Conservation (phyloP, 805 yeast genomes). For the Ascoidea rubescens region DNA sequence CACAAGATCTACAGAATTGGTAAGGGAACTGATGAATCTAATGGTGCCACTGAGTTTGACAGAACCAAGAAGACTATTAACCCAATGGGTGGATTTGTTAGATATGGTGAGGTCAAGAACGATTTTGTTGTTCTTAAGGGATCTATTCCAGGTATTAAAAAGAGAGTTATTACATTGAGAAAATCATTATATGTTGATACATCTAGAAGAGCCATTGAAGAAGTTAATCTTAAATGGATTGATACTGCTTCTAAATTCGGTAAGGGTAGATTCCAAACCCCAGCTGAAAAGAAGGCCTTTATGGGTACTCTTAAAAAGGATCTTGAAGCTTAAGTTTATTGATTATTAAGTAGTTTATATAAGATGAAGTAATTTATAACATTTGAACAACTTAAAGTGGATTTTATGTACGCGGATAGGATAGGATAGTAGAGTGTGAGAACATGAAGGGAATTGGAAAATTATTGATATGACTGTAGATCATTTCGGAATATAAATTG, state of each 20-base stretch:
- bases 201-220: constrained; percentile 93
- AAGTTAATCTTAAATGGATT: constrained; percentile 97
- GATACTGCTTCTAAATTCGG: constrained; percentile 99
- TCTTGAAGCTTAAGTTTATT: constrained; percentile 29
- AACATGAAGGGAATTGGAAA: constrained; percentile 3
- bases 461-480: constrained; percentile 1
- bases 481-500: constrained; percentile 1
- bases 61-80: constrained; percentile 99
- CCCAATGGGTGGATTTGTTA: constrained; percentile 99
- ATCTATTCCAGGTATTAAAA: constrained; percentile 98
- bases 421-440: too few species aligned
- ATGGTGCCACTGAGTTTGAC: constrained; percentile 95
- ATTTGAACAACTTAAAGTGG: too few species aligned
- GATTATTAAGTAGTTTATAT: constrained; percentile 11
- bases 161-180: constrained; percentile 99
- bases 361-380: too few species aligned
- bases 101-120: constrained; percentile 96
- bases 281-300: constrained; percentile 99
- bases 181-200: constrained; percentile 97
- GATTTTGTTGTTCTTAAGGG: constrained; percentile 98
- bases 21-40: constrained; percentile 85
- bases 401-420: too few species aligned
- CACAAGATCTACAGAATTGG: constrained; percentile 99
- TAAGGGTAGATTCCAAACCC: constrained; percentile 99
- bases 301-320: constrained; percentile 99